A percentile compares a stretch with the other conserved stretches of the same genome.
Evolutionary conservation across 73 alveolate genomes (phyloP).

Genomic region (Tetrahymena thermophila): DNA sequence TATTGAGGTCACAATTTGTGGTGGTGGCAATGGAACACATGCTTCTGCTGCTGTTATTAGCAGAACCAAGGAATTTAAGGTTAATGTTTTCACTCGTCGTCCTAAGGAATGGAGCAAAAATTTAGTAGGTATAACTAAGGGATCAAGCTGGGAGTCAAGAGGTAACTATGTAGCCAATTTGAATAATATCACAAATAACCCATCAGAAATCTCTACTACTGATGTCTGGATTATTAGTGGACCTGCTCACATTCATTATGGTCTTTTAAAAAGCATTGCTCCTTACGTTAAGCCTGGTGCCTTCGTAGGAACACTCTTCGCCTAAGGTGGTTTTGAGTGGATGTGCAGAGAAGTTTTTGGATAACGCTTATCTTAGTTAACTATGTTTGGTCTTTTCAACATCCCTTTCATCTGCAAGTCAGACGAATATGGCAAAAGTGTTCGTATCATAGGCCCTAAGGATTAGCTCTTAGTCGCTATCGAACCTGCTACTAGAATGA

Average conservation of each 20-base stretch:
- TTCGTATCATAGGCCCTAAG: conserved; percentile 73
- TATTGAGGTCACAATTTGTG: conserved; percentile 36
- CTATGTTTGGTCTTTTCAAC: conserved; percentile 54
- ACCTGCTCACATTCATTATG: conserved; percentile 58
- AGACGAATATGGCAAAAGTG: conserved; percentile 60
- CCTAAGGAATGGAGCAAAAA: conserved; percentile 51
- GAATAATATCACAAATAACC: conserved; percentile 43
- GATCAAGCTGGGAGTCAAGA: conserved; percentile 62
- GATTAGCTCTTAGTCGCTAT: conserved; percentile 43
- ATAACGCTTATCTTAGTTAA: conserved; percentile 42
- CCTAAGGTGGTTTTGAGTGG: conserved; percentile 73
- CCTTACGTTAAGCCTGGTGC: conserved; percentile 49
- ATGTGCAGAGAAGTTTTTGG: conserved; percentile 60
- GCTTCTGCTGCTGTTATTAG: conserved; percentile 66
- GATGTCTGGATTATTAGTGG: conserved; percentile 62
- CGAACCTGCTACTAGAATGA: conserved; percentile 25
- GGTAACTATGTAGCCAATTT: conserved; percentile 49
- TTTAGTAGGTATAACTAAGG: conserved; percentile 49
- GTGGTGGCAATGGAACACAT: conserved; percentile 72
- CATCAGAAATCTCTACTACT: conserved; percentile 60
- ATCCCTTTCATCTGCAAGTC: conserved; percentile 73
- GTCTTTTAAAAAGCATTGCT: conserved; percentile 49
- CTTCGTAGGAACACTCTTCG: conserved; percentile 64
- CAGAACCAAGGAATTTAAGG: conserved; percentile 39
- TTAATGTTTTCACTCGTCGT: conserved; percentile 61